Evolutionary conservation across 2,329 filamentous ascomycete species (phyloP).

Genomic region (Pseudofabraea citricarpa): DNA sequence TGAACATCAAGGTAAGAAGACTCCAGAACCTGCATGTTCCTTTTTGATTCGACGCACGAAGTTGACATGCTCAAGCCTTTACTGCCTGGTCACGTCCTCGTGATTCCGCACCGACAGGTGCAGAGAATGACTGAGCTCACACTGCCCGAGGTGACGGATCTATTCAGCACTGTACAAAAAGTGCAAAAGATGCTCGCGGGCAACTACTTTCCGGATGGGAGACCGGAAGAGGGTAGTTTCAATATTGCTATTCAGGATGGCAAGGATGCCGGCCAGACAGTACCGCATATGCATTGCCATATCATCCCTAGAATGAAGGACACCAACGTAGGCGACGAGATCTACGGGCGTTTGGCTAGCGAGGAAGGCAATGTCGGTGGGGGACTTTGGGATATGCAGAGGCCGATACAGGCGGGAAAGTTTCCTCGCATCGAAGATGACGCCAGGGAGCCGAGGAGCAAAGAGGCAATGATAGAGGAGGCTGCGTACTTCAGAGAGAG

Average conservation of each 20-base stretch:
- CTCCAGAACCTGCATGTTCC: background rate
- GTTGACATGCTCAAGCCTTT: conserved; percentile 95
- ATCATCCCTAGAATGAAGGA: conserved; percentile 70
- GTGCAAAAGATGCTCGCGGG: conserved; percentile 70
- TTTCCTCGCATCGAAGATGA: conserved; percentile 71
- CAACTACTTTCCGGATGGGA: conserved; percentile 40
- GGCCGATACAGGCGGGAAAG: conserved; percentile 46
- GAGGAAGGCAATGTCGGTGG: conserved; percentile 80
- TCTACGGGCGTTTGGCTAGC: conserved; percentile 79
- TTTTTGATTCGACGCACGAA: conserved; percentile 36
- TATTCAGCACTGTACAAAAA: conserved; percentile 82
- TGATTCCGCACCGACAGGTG: conserved; percentile 69
- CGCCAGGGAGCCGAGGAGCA: conserved; percentile 59
- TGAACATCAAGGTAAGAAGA: conserved; percentile 72
- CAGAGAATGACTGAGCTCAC: conserved; percentile 51
- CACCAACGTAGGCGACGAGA: conserved; percentile 58
- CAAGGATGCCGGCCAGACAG: conserved; percentile 83
- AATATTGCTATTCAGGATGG: conserved; percentile 97
- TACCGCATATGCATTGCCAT: conserved; percentile 90
- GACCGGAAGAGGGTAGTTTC: conserved; percentile 62
- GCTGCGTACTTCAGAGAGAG: conserved; percentile 41
- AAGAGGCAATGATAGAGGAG: conserved; percentile 76
- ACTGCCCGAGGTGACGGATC: conserved; percentile 49
- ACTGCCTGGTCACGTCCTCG: conserved; percentile 85
- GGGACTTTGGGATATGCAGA: conserved; percentile 53